phyloP scores from a whole-genome alignment of 1,139 yeast species.

The Saccharomyces pastorianus region DNA sequence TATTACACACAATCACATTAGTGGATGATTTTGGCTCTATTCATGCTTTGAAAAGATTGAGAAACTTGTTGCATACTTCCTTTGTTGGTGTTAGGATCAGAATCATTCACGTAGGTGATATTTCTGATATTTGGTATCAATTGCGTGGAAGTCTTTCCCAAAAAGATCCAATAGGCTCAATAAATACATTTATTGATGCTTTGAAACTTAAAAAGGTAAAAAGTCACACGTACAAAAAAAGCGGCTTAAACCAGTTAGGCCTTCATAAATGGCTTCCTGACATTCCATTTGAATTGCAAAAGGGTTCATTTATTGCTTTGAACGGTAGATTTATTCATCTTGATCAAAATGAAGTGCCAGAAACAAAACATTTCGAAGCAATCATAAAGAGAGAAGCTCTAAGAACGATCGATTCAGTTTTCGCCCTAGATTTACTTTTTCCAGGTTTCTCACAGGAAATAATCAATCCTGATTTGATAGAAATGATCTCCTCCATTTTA shows the following conservation, averaged over 20 bases:
- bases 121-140: neutral
- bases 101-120: constrained; percentile 22
- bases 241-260: neutral
- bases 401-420: constrained; percentile 43
- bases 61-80: constrained; percentile 14
- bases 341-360: constrained; percentile 19
- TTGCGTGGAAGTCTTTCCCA: constrained; percentile 16
- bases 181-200: neutral
- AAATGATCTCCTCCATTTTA: constrained; percentile 37
- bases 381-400: constrained; percentile 47
- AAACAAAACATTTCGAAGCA: constrained; percentile 38
- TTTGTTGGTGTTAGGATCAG: constrained; percentile 27
- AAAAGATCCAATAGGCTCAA: constrained; percentile 1
- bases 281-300: constrained; percentile 12
- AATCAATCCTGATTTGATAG: constrained; percentile 32
- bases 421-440: constrained; percentile 21
- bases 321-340: constrained; percentile 30
- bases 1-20: constrained; percentile 27
- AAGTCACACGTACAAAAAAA: constrained; percentile 1
- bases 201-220: neutral
- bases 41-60: constrained; percentile 17
- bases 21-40: constrained; percentile 25
- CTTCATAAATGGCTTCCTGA: constrained; percentile 24
- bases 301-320: constrained; percentile 18
- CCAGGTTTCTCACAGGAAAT: constrained; percentile 12